Percentiles rank a stretch among this genome's conserved stretches.
Conservation (phyloP, 1,139 yeast genomes). For the Yamadazyma diddensiae region DNA sequence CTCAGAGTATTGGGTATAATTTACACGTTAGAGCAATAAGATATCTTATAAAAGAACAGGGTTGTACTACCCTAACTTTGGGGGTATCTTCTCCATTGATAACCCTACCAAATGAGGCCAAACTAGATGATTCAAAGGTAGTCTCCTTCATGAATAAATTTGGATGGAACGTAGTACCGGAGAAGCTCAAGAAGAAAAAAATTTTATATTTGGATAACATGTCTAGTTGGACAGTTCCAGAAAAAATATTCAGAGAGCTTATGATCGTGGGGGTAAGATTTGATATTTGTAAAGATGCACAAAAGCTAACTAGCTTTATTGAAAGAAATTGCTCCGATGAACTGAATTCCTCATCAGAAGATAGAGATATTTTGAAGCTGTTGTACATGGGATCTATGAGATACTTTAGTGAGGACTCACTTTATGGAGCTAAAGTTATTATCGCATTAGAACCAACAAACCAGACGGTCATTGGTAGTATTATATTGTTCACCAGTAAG, state of each 20-base stretch:
- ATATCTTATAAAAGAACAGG: conserved; percentile 45
- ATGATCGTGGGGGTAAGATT: conserved; percentile 60
- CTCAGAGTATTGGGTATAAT: conserved; percentile 58
- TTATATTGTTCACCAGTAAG: conserved; percentile 50
- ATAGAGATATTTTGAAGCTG: conserved; percentile 14
- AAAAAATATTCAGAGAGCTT: conserved; percentile 53
- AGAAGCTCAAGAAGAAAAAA: conserved; percentile 21
- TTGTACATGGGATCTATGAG: conserved; percentile 27
- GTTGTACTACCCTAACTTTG: conserved; percentile 40
- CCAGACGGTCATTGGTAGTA: conserved; percentile 53
- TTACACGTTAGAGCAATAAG: conserved; percentile 55
- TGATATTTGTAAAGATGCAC: conserved; percentile 48
- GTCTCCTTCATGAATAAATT: conserved; percentile 33
- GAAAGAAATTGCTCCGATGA: conserved; percentile 9
- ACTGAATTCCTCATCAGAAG: conserved; percentile 8
- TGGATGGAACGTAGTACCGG: conserved; percentile 33
- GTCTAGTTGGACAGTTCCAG: conserved; percentile 51
- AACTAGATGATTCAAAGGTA: conserved; percentile 20
- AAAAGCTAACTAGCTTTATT: conserved; percentile 38
- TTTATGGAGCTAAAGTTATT: conserved; percentile 44
- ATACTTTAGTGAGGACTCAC: conserved; percentile 16
- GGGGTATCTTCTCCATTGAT: conserved; percentile 57
- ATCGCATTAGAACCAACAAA: conserved; percentile 57
- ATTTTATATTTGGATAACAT: conserved; percentile 39
- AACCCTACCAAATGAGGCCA: conserved; percentile 35